Base-by-base conservation (phyloP, 148 eudicot species). In the Fallopia convolvulus region DNA sequence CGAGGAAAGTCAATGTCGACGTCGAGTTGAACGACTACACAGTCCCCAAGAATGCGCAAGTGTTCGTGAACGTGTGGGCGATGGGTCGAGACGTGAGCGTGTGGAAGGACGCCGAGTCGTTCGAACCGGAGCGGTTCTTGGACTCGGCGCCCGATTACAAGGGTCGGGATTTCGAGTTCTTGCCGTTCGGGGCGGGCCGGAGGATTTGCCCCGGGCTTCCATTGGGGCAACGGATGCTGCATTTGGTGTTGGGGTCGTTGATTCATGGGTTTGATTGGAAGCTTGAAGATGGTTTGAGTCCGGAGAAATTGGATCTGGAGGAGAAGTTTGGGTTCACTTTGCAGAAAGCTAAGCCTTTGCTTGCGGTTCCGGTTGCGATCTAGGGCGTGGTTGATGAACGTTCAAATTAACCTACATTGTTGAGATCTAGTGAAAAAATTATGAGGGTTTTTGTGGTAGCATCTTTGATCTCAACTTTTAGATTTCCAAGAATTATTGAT, bases 141-240 rank as follows among this genome's bases (percentile, higher is more conserved):
- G 84, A 80, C 0, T 78, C 77, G 0, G 72, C 68, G 48, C 49
- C 72, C 49, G 91, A 88, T 50, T 84, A 81, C n/a, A 88, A 80
- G 73, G 91, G 91, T 0, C 86, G 85, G 0, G 81, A 88, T 61
- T 88, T 84, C 60, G 88, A 86, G 83, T 86, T 77, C 70, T 70
- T 88, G 21, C 91, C 91, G 9, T 88, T 88, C 41, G 91, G 91
- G 15, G 80, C 91, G 0, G 91, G 91, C 3, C 77, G 91, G 9
- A 71, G 91, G 60, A 88, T 88, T 74, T 88, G 91, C 79, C 89
- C 89, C 2, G 91, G 84, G 5, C 33, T 88, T 8, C 89, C 91
- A 0, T 74, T 88, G 6, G 91, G 75, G 4, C 56, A 72, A 7
- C 13, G 75, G 49, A 72, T 72, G 75, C 7, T 72, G 8, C 23